phyloP scores from a whole-genome alignment of 75 land plant genomes.

The Selaginella moellendorffii region DNA sequence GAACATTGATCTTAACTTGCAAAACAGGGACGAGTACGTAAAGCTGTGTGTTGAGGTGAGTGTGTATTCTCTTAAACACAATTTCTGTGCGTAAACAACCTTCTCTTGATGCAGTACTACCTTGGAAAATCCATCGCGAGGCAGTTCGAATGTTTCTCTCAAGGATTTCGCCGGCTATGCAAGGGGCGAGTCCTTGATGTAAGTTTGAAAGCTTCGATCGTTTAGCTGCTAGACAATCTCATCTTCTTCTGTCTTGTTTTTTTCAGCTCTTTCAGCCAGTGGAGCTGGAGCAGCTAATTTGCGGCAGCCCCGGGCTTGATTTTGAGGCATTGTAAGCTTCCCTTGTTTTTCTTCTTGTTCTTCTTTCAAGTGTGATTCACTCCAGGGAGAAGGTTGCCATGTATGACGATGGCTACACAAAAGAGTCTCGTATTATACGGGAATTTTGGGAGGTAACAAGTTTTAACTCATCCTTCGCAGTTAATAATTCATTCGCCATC shows the following conservation, averaged over 20 bases:
- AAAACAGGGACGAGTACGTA: constrained; percentile 17
- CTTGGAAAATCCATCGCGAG: constrained; percentile 14
- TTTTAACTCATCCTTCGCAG: background rate
- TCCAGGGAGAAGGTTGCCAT: constrained; percentile 13
- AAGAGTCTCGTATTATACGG: constrained; percentile 12
- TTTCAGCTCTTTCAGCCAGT: constrained; percentile 18
- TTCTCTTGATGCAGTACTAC: constrained; percentile 17
- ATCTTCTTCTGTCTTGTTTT: constrained; percentile 3
- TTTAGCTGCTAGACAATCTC: background rate
- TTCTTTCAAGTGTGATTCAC: background rate
- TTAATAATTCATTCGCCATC: background rate
- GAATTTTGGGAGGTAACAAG: constrained; percentile 19
- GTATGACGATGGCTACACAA: constrained; percentile 21
- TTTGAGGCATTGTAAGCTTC: constrained; percentile 16
- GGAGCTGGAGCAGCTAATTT: constrained; percentile 19
- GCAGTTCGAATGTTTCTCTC: constrained; percentile 17
- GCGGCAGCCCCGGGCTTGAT: constrained; percentile 20
- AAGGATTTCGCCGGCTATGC: constrained; percentile 16
- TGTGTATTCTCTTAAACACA: background rate
- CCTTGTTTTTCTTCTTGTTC: background rate
- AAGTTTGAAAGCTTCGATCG: background rate
- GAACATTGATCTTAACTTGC: constrained; percentile 10
- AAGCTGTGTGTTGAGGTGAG: constrained; percentile 21
- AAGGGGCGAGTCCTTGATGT: constrained; percentile 18
- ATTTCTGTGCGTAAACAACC: background rate